A percentile compares a stretch with the other conserved stretches of the same genome.
Evolutionary conservation across 257 asterid genomes (phyloP).

Genomic region (Fraxinus pennsylvanica): DNA sequence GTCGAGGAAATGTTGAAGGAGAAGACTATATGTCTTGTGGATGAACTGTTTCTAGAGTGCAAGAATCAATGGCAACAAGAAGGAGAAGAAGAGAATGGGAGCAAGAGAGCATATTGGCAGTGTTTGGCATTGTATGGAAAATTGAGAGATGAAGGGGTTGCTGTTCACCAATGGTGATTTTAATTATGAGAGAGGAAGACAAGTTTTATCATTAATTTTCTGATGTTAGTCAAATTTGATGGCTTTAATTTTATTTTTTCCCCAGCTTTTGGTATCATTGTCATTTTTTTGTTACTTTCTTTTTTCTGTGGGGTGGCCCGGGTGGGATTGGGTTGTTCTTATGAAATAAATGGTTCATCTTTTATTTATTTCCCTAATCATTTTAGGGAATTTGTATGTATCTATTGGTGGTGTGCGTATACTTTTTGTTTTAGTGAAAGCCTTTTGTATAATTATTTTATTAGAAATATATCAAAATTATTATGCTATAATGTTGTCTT

Average conservation of each 20-base stretch:
- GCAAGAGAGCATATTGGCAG: conserved; percentile 61
- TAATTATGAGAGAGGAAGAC: conserved; percentile 23
- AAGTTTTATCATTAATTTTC: neutral
- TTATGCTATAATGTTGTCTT: neutral
- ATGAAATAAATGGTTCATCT: neutral
- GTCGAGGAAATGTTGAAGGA: conserved; percentile 60
- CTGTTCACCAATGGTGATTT: conserved; percentile 69
- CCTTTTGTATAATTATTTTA: neutral
- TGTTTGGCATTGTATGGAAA: conserved; percentile 58
- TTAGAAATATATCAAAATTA: neutral
- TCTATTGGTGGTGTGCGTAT: neutral
- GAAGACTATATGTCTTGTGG: conserved; percentile 45
- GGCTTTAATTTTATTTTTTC: neutral
- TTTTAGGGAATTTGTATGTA: neutral
- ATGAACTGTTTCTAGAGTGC: conserved; percentile 61
- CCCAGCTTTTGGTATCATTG: neutral
- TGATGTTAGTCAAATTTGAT: neutral
- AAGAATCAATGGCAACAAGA: conserved; percentile 41
- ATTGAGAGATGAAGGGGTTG: conserved; percentile 56
- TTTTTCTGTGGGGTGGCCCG: neutral
- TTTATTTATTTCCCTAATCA: neutral
- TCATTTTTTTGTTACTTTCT: neutral
- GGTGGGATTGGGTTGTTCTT: neutral
- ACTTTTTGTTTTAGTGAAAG: neutral
- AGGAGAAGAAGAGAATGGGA: conserved; percentile 27